Base-by-base conservation (phyloP, 352 stramenopile genomes). In the Saprolegnia parasitica region DNA sequence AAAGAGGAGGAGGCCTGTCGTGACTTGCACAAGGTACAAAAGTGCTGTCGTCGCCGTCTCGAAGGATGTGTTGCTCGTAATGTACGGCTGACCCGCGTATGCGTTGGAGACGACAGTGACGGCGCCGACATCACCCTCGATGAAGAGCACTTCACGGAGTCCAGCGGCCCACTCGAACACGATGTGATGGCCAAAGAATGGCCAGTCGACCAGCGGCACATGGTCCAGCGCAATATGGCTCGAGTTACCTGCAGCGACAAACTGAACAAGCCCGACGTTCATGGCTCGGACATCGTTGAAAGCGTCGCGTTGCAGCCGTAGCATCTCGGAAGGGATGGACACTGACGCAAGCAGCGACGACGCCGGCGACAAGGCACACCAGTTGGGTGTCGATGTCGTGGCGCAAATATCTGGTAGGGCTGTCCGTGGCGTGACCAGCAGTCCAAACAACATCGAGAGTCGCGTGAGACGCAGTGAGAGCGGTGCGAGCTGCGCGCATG, bases 261-360 rank as follows among this genome's bases (percentile, higher is more conserved):
- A 67, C 47, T 67, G 60, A 32, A 67, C 56, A 13, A 57, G 16
- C 6, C 60, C 60, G n/a, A 54, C n/a, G 16, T 16, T 13, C 16
- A 16, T 39, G 8, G 23, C 16, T 52, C 32, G 16, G 32, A 58
- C 32, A 20, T 52, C 18, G n/a, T n/a, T n/a, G n/a, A n/a, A n/a
- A n/a, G n/a, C n/a, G n/a, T n/a, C n/a, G n/a, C n/a, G n/a, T n/a
- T n/a, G n/a, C n/a, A n/a, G n/a, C n/a, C n/a, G n/a, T n/a, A n/a
- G n/a, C n/a, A n/a, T n/a, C n/a, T n/a, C n/a, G n/a, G n/a, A n/a
- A n/a, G n/a, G n/a, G n/a, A n/a, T n/a, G n/a, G n/a, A n/a, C n/a
- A n/a, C n/a, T n/a, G n/a, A n/a, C n/a, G n/a, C n/a, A n/a, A n/a
- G n/a, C n/a, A n/a, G n/a, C n/a, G n/a, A n/a, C n/a, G n/a, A n/a